Percentiles rank a stretch among this genome's conserved stretches.
Conservation (phyloP, 352 stramenopile species). For the Globisporangium alternatum region DNA sequence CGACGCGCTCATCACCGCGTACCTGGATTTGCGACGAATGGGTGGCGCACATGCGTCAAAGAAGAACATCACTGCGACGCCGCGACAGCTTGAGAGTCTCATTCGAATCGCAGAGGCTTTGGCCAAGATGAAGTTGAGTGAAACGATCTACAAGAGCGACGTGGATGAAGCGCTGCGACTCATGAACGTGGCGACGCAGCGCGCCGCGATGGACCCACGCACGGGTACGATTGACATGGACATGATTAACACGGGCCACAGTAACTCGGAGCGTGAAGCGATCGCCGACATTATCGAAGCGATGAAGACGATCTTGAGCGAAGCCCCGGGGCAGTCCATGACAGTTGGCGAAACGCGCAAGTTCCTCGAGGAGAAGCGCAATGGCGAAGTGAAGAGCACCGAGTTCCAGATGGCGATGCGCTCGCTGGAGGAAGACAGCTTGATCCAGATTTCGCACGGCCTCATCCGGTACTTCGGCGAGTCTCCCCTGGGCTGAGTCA, state of each 20-base stretch:
- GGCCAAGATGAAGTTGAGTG: conserved; percentile 92
- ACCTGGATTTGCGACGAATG: conserved; percentile 90
- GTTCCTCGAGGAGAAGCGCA: conserved; percentile 84
- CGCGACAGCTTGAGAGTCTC: conserved; percentile 97
- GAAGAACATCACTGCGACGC: conserved; percentile 98
- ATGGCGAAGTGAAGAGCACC: conserved; percentile 69
- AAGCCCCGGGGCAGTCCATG: conserved; percentile 65
- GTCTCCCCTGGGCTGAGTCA: conserved; percentile 10
- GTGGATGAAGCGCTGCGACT: conserved; percentile 95
- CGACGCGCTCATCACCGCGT: conserved; percentile 90
- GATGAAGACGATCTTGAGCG: conserved; percentile 58
- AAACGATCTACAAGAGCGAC: conserved; percentile 71
- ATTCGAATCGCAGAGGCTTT: conserved; percentile 98
- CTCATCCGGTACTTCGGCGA: conserved; percentile 75
- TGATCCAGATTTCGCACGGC: conserved; percentile 92
- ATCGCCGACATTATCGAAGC: conserved; percentile 50
- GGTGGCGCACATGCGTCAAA: conserved; percentile 53
- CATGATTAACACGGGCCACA: conserved; percentile 96
- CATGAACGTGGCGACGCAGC: conserved; percentile 97
- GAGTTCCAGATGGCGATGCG: conserved; percentile 90
- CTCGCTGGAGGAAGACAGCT: conserved; percentile 88
- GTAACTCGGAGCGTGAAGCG: conserved; percentile 85
- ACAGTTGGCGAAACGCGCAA: conserved; percentile 84
- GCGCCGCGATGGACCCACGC: conserved; percentile 95
- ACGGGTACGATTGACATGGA: conserved; percentile 99